Evolutionary conservation across 768 basidiomycete genomes (phyloP).

Genomic region (Pisolithus tinctorius): DNA sequence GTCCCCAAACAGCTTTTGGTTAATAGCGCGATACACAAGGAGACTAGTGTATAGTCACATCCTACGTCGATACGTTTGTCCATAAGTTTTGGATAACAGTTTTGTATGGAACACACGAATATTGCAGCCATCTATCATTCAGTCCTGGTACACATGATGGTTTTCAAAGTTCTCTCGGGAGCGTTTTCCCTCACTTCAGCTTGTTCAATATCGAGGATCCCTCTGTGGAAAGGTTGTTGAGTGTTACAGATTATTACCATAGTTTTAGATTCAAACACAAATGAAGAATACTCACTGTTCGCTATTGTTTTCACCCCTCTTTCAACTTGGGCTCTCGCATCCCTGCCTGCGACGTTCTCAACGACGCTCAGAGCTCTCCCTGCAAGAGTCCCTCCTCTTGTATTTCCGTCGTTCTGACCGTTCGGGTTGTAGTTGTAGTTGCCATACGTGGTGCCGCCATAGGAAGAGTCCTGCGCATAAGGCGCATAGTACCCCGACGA

Average conservation of each 20-base stretch:
- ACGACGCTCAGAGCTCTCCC: conserved; percentile 44
- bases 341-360: conserved; percentile 50
- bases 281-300: conserved; percentile 39
- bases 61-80: too few relatives aligned
- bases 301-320: conserved; percentile 38
- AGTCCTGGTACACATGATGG: too few relatives aligned
- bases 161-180: too few relatives aligned
- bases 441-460: not conserved
- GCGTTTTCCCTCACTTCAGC: conserved; percentile 1
- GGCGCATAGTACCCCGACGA: conserved; percentile 7
- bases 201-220: conserved; percentile 10
- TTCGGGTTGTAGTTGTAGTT: not conserved
- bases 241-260: not conserved
- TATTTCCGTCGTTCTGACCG: not conserved
- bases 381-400: conserved; percentile 1
- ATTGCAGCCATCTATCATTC: too few relatives aligned
- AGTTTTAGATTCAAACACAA: not conserved
- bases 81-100: too few relatives aligned
- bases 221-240: not conserved
- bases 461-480: conserved; percentile 4
- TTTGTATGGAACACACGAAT: too few relatives aligned
- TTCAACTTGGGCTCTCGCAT: conserved; percentile 44
- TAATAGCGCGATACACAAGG: too few relatives aligned
- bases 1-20: too few relatives aligned
- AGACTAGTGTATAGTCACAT: too few relatives aligned